Evolutionary conservation across 306 rosid genomes (phyloP), one percentile per base, ranked within the genome.

Genomic region (Dalbergia cochinchinensis): DNA sequence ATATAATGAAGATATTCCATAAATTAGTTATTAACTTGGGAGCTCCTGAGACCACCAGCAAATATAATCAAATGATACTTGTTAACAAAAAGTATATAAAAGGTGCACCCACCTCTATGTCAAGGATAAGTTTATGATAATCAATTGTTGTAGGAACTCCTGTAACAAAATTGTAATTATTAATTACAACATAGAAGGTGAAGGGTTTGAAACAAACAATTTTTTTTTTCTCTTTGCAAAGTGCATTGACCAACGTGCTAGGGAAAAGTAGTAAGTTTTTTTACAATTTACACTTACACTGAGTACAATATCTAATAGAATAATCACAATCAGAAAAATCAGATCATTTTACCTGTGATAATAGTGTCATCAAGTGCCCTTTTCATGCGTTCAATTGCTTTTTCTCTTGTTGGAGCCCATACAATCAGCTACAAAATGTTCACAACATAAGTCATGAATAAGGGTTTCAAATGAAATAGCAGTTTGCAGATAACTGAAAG

Each of bases 101-200:
- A 69, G 66, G 62, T 42, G 44, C 69, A 71, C 81, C 51, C 31
- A 93, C 96, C 97, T 95, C 98, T 53, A 90, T 73, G 71, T 95
- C 96, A 54, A 95, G 96, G 87, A 95, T 95, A 59, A 95, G 97
- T 85, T 95, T 95, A 85, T 95, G 98, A 87, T 95, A 95, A 26
- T 95, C 99, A 59, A 95, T 93, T 80, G 99, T 95, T n/a, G 99
- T 95, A 59, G 99, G 99, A 83, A 95, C 92, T 75, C 99, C 98
- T 93, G 93, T 22, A 64, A 83, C 73, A 73, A 69, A 73, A 62
- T 14, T 33, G 53, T 14, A 67, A 35, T 22, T 65, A 78, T 73
- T 62, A 71, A 55, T 58, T 14, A 53, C 41, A 66, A 13, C 71
- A 65, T 44, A 44, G 60, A 58, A 26, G 15, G 54, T 39, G 61